Percentiles rank a stretch among this genome's conserved stretches.
Evolutionary conservation across 2,329 filamentous ascomycete genomes (phyloP).

Genomic region (Talaromyces amestolkiae): DNA sequence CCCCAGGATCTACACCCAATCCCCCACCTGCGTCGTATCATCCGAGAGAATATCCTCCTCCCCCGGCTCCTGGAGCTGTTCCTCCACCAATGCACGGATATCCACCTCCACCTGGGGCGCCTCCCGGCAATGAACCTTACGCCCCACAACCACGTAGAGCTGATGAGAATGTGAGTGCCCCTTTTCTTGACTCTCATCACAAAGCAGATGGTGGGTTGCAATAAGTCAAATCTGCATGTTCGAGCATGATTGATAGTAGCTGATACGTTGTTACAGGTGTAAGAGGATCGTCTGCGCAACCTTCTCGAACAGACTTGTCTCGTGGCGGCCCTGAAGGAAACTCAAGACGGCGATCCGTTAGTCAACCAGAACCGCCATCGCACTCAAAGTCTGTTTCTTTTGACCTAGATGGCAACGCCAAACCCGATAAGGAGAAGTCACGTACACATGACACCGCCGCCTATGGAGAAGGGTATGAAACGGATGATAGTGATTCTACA

Average conservation of each 20-base stretch:
- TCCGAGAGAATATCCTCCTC: constrained; percentile 24
- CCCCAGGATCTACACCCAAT: constrained; percentile 35
- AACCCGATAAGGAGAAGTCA: constrained; percentile 4
- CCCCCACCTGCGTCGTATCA: constrained; percentile 24
- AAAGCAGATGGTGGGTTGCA: constrained; percentile 45
- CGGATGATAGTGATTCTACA: constrained; percentile 43
- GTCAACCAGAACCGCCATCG: constrained; percentile 23
- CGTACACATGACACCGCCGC: not conserved
- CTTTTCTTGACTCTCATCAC: constrained; percentile 37
- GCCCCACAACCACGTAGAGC: constrained; percentile 38
- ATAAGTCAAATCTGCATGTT: constrained; percentile 19
- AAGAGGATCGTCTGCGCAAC: constrained; percentile 19
- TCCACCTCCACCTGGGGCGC: constrained; percentile 34
- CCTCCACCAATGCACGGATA: constrained; percentile 41
- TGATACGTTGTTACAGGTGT: constrained; percentile 24
- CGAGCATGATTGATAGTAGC: constrained; percentile 12
- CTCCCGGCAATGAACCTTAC: constrained; percentile 40
- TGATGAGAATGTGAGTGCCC: constrained; percentile 54
- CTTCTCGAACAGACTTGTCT: not conserved
- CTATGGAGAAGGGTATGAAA: constrained; percentile 40
- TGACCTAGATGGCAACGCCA: constrained; percentile 24
- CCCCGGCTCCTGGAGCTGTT: constrained; percentile 40
- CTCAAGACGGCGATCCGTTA: constrained; percentile 24
- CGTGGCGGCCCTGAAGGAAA: not conserved
- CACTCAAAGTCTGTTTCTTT: constrained; percentile 37